Base-by-base conservation (phyloP, 345 rosid species). In the Heritiera fomes region DNA sequence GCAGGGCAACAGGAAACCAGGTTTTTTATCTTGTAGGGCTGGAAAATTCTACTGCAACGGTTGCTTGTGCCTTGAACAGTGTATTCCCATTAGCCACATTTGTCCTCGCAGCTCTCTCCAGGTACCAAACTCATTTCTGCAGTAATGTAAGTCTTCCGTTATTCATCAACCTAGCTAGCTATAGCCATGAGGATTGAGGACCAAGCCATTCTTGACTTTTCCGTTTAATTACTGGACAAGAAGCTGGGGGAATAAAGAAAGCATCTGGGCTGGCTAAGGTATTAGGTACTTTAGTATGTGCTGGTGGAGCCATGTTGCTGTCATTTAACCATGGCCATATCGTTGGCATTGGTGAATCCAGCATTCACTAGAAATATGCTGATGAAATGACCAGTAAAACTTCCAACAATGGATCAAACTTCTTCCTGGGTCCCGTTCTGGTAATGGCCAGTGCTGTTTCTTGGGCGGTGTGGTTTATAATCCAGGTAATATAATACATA, bases 241-340 rank as follows among this genome's bases (percentile, higher is more conserved):
- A 95, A 84, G 71, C 75, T 1, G 85, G 91, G 38, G 84, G 88
- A 55, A 86, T 95, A 12, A 91, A 78, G 81, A 91, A 81, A 9
- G 63, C 59, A 62, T 79, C 94, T 9, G 98, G 98, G 61, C 90
- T 84, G 80, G 98, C 98, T 1, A 95, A 95, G 81, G 85, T 92
- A 72, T 5, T 87, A 0, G 98, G 98, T 23, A 95, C 98, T 9
- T 4, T 81, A 34, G 75, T 87, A 0, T 95, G 98, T 73, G 98
- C 93, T 23, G 87, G 88, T 4, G 98, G 98, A 61, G 98, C 98
- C n/a, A 95, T 95, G 98, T 49, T 95, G 79, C 82, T 95, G 65
- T 95, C 98, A 2, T 95, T 95, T 71, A 93, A 92, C 86, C 97
- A 92, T 80, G 97, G 99, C 17, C 86, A 84, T 17, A 74, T 34